Evolutionary conservation across 441 rosid species (phyloP), one percentile per base, ranked within the genome.

Genomic region (Monsonia emarginata): DNA sequence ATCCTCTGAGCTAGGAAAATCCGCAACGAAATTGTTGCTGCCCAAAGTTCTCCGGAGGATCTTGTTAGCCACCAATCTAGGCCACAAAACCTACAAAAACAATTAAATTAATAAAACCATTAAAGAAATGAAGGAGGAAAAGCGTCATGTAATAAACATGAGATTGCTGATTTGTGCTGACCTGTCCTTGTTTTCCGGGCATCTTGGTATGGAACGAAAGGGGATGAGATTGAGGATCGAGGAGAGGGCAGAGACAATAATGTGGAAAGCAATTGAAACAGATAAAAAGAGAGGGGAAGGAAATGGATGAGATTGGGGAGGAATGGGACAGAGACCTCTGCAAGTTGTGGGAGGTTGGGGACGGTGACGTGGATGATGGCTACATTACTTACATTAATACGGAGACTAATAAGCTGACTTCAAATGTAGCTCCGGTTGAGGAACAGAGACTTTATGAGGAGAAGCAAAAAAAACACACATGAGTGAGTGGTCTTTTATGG

Each of bases 1-100:
- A 57, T 73, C 78, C 1, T 67, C 16, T 22, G 71, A 67, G 61
- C 71, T 71, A 0, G 90, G 92, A 57, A 84, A 82, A 83, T 90
- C 98, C 0, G 97, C 89, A 0, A 84, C 82, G 18, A 93, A 93
- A 72, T 81, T 88, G 74, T 76, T 85, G 85, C 91, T 84, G 5
- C 96, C 91, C 57, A 81, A 48, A 54, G 83, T 76, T 70, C 78
- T 87, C 72, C 82, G 74, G 32, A 93, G 76, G 76, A 87, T 40
- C 82, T 88, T 90, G 81, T 75, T 90, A 9, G 84, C 95, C 24
- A 93, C 83, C 68, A 88, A 76, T 79, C 85, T 85, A 36, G 93
- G 91, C 98, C 97, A 90, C 93, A 90, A 90, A 66, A 87, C 83
- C 88, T 83, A 28, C 1, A 74, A 46, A 44, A 16, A n/a, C 4